Base-by-base conservation (phyloP, 1,284 basidiomycete species). In the Malassezia japonica region DNA sequence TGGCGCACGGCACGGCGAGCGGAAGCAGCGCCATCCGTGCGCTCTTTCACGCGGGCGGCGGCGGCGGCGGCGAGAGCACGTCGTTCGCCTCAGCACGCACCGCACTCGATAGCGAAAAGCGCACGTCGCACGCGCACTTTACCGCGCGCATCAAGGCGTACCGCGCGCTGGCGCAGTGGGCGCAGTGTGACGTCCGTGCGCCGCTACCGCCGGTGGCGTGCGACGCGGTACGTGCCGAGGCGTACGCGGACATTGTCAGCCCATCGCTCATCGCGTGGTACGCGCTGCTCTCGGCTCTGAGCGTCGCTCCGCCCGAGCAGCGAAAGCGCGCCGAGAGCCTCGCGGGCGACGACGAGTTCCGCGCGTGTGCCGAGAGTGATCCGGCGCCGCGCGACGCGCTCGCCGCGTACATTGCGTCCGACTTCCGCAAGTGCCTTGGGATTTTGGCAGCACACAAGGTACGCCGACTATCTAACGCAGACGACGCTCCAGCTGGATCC, bases 401-500 rank as follows among this genome's bases (percentile, higher is more conserved):
- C 18, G 10, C 4, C 6, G 46, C 51, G 12, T 54, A 44, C 20
- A 6, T 43, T 12, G 23, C 10, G 10, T 42, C n/a, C 41, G 57
- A 29, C 36, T 59, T 25, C 42, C 45, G 2, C 44, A 57, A 15
- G 47, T 42, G 7, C 50, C 57, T 45, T 9, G 18, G 18, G 24
- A 35, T 12, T n/a, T 15, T 34, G 46, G 31, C 53, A 24, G 6
- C 23, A n/a, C n/a, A 50, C 46, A 21, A 59, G n/a, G n/a, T n/a
- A n/a, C n/a, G n/a, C n/a, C n/a, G n/a, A n/a, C n/a, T n/a, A n/a
- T n/a, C n/a, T n/a, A n/a, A n/a, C n/a, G n/a, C n/a, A n/a, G 86
- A 83, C 80, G 84, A 6, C 80, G 86, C 84, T 89, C 66, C 75
- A 76, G 29, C 75, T 86, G 23, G 87, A 90, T 68, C 77, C 86